Evolutionary conservation across 139 green algal species (phyloP).

Genomic region (Coccomyxa sp.): DNA sequence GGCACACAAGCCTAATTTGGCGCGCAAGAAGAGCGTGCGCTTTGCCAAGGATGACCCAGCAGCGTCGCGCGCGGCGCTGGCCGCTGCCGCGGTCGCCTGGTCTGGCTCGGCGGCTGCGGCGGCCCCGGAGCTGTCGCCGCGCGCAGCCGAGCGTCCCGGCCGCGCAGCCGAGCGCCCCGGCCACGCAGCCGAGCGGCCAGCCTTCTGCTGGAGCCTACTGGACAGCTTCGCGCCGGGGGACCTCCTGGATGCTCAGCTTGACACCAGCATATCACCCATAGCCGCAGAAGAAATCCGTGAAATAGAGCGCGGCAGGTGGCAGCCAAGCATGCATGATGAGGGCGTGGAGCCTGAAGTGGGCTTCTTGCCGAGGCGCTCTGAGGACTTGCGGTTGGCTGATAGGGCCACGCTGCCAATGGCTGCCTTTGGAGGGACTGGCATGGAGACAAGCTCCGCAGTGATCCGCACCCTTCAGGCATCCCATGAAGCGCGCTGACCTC

Average conservation of each 20-base stretch:
- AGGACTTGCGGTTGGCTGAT: background rate
- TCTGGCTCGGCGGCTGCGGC: too few species aligned
- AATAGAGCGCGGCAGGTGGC: too few species aligned
- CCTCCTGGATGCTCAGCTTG: background rate
- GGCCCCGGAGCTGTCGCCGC: too few species aligned
- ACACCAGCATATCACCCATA: background rate
- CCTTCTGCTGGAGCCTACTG: background rate
- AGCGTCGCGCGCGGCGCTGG: background rate
- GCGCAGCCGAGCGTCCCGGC: too few species aligned
- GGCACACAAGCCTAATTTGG: too few species aligned
- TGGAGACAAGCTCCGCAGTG: background rate
- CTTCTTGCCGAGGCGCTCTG: background rate
- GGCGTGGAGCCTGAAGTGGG: background rate
- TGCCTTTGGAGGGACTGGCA: background rate
- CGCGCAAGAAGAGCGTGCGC: too few species aligned
- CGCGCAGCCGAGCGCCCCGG: too few species aligned
- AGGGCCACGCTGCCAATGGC: background rate
- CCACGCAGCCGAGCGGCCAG: background rate
- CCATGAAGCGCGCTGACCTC: background rate
- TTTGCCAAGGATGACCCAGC: background rate
- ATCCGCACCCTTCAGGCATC: background rate
- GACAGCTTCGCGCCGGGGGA: background rate
- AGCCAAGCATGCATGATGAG: background rate
- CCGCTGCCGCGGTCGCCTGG: background rate
- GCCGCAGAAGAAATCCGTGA: background rate